Base-by-base conservation (phyloP, 495 filamentous ascomycete species). In the Aspergillus cristatus region DNA sequence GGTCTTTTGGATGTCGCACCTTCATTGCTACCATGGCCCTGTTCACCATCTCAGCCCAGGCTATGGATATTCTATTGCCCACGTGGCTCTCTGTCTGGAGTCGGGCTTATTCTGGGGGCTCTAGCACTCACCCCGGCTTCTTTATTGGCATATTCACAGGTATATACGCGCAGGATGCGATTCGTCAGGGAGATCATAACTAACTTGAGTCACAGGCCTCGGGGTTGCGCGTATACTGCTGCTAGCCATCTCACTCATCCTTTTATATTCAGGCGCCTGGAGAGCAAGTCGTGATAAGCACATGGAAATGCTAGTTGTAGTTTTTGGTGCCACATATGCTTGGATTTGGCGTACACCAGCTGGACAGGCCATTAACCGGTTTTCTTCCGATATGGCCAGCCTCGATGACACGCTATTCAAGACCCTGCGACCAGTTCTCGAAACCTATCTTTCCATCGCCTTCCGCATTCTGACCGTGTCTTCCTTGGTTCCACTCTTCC, bases 281-380 rank as follows among this genome's bases (percentile, higher is more conserved):
- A 71, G 58, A 4, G 70, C 83, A 6, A 81, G 76, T 46, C 86
- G 81, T 53, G 66, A 67, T 30, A 81, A 89, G 64, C 70, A 89
- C 26, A 68, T 76, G 11, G 55, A 74, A 8, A 82, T 86, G 31
- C 79, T 90, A 53, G 67, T 54, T n/a, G 71, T 74, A 30, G 78
- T 81, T 2, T 65, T 91, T 34, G 70, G 85, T 40, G 84, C 85
- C 2, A 86, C 85, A 3, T 89, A 90, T 84, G 77, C 78, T 11
- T 91, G 89, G 65, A 90, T 91, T 62, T 84, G 89, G 49, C 90
- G 84, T 2, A 91, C 86, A 5, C 86, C 86, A 3, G 70, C 87
- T 1, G 85, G 85, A 4, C 84, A 89, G 58, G 69, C 90, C 47
- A 89, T 89, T 75, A 91, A 90, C 57, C 72, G 86, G 28, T 91